Evolutionary conservation across 2,329 filamentous ascomycete genomes (phyloP).

Genomic region (Cercospora sp.): DNA sequence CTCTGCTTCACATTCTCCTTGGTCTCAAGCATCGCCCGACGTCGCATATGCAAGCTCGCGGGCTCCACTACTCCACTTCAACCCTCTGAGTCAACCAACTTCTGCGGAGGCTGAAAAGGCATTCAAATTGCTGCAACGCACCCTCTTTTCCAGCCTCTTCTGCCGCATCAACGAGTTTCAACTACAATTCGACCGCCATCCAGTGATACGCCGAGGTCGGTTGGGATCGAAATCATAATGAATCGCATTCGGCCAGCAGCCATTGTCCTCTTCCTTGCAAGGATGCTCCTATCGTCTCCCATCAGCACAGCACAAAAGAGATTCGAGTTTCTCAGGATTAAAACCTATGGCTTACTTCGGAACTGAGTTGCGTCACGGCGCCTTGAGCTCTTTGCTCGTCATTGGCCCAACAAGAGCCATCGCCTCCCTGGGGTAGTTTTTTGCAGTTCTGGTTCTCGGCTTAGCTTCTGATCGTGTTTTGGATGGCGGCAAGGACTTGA

Average conservation of each 20-base stretch:
- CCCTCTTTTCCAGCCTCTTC: background rate
- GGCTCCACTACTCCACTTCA: background rate
- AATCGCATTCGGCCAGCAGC: background rate
- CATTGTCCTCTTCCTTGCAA: background rate
- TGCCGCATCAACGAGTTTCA: background rate
- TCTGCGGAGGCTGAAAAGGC: background rate
- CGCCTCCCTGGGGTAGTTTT: background rate
- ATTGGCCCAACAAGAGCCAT: background rate
- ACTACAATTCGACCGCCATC: background rate
- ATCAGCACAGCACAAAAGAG: no score
- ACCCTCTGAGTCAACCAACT: background rate
- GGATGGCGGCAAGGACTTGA: no score
- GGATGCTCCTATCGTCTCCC: background rate
- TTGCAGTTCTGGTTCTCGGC: background rate
- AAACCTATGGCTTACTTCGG: background rate
- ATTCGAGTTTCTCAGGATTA: no score
- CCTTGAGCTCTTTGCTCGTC: background rate
- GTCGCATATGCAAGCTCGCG: background rate
- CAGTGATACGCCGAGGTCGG: background rate
- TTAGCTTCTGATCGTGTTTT: background rate
- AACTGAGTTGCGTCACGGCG: background rate
- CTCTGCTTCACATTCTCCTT: background rate
- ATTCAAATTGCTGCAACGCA: background rate
- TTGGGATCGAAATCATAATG: background rate
- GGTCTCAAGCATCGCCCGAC: background rate